Percentiles rank a stretch among this genome's conserved stretches.
These are phyloP conservation scores for Cicer chorassanicum DNA, from an alignment of 306 rosid species.

Conservation along the genomic window DNA sequence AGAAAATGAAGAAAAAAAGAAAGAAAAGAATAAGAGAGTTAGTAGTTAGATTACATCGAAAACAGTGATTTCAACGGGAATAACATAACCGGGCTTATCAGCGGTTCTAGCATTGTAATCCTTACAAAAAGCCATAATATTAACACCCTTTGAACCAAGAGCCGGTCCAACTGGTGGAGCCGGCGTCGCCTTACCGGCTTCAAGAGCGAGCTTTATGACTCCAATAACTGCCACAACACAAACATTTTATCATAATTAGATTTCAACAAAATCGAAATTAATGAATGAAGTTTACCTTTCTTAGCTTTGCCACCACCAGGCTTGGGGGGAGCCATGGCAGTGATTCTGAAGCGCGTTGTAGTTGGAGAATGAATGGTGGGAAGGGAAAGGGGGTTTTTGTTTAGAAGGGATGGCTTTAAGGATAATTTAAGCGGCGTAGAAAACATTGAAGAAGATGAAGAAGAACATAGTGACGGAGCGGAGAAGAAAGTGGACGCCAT, in stretches of 20 bases:
- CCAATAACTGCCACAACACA: constrained; percentile 68
- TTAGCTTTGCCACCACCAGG: constrained; percentile 81
- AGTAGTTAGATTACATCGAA: constrained; percentile 59
- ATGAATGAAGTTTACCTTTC: constrained; percentile 58
- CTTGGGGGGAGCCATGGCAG: constrained; percentile 96
- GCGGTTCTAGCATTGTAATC: constrained; percentile 97
- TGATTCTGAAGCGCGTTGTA: constrained; percentile 62
- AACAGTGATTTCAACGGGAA: constrained; percentile 97
- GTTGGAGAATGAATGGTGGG: constrained; percentile 13
- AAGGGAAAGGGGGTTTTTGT: constrained; percentile 35
- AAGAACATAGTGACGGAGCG: constrained; percentile 35
- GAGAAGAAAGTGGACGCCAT: constrained; percentile 69
- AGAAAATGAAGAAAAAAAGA: background rate
- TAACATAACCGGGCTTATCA: constrained; percentile 91
- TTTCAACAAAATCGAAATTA: background rate
- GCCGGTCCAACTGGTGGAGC: constrained; percentile 99
- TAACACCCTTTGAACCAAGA: constrained; percentile 95
- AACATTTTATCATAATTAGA: background rate
- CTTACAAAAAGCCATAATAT: constrained; percentile 96
- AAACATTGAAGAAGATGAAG: constrained; percentile 60
- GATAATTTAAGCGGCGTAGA: constrained; percentile 56
- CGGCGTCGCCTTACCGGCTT: constrained; percentile 99
- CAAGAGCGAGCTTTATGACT: constrained; percentile 87
- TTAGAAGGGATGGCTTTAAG: constrained; percentile 36
- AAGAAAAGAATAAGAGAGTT: background rate